These are phyloP conservation scores for Phytophthora palmivora DNA, from an alignment of 352 stramenopile genomes.

Conservation along the genomic window DNA sequence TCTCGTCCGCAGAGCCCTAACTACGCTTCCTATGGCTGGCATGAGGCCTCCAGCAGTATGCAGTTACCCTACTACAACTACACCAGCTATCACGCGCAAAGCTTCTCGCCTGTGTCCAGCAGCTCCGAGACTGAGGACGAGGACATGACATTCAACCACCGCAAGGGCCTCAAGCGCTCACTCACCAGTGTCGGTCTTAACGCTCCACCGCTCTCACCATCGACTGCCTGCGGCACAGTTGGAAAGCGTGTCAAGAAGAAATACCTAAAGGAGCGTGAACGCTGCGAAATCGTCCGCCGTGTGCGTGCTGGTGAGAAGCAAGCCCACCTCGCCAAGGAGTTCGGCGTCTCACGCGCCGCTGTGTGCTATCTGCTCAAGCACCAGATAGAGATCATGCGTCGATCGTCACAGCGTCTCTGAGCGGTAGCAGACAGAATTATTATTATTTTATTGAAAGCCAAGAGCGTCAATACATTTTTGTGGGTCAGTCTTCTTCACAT, in stretches of 20 bases:
- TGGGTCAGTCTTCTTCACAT: background rate
- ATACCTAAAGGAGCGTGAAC: slow-evolving; percentile 72
- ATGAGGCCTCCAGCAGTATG: slow-evolving; percentile 16
- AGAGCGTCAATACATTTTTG: slow-evolving; percentile 37
- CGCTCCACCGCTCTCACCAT: slow-evolving; percentile 20
- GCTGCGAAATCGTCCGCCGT: slow-evolving; percentile 69
- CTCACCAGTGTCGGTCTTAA: slow-evolving; percentile 30
- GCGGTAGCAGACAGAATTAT: slow-evolving; percentile 29
- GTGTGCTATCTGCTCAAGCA: slow-evolving; percentile 75
- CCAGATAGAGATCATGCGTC: slow-evolving; percentile 65
- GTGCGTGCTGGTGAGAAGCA: slow-evolving; percentile 68
- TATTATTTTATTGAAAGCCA: slow-evolving; percentile 43
- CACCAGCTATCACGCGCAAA: slow-evolving; percentile 13
- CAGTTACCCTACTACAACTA: slow-evolving; percentile 28
- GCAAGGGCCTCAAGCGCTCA: slow-evolving; percentile 33
- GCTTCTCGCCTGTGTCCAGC: slow-evolving; percentile 28
- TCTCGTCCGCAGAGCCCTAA: slow-evolving; percentile 14
- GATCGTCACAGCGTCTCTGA: slow-evolving; percentile 50
- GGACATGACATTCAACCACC: slow-evolving; percentile 19
- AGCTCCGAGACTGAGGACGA: slow-evolving; percentile 43
- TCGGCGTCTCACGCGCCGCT: slow-evolving; percentile 63
- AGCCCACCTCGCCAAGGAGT: slow-evolving; percentile 70
- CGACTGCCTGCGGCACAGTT: slow-evolving; percentile 14
- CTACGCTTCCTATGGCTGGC: slow-evolving; percentile 29
- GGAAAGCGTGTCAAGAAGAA: slow-evolving; percentile 66